These are phyloP conservation scores for Trichoderma cornu-damae DNA, from an alignment of 2,329 filamentous ascomycete species.

Conservation along the genomic window DNA sequence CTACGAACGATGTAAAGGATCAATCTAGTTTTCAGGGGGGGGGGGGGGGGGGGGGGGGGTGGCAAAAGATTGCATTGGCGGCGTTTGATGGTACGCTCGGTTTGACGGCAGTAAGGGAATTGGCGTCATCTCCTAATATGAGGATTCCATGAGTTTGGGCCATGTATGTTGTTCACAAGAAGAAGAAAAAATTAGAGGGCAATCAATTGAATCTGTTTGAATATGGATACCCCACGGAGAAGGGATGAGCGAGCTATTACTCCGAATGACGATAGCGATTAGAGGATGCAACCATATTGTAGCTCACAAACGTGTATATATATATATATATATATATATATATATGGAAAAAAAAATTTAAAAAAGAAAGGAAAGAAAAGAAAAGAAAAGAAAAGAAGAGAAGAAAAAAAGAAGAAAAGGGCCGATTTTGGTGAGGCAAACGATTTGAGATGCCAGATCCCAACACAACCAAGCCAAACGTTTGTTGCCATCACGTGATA, in stretches of 20 bases:
- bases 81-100: slow-evolving; percentile 29
- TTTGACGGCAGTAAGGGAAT: slow-evolving; percentile 26
- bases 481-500: slow-evolving; percentile 10
- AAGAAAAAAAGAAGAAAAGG: neutral
- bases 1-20: neutral
- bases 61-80: slow-evolving; percentile 26
- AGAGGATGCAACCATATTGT: too few relatives aligned
- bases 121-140: slow-evolving; percentile 28
- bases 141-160: slow-evolving; percentile 23
- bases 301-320: too few relatives aligned
- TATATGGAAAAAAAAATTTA: too few relatives aligned
- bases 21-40: neutral
- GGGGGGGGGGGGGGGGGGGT: neutral
- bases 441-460: neutral
- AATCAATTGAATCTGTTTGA: slow-evolving; percentile 17
- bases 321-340: too few relatives aligned
- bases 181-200: slow-evolving; percentile 27
- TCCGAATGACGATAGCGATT: too few relatives aligned
- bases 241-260: neutral
- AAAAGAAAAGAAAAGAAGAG: neutral
- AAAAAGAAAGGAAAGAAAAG: neutral
- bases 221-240: neutral
- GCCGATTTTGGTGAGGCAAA: neutral
- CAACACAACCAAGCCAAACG: too few relatives aligned
- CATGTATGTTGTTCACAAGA: slow-evolving; percentile 20